phyloP scores from a whole-genome alignment of 306 rosid species.

The Corylus avellana region DNA sequence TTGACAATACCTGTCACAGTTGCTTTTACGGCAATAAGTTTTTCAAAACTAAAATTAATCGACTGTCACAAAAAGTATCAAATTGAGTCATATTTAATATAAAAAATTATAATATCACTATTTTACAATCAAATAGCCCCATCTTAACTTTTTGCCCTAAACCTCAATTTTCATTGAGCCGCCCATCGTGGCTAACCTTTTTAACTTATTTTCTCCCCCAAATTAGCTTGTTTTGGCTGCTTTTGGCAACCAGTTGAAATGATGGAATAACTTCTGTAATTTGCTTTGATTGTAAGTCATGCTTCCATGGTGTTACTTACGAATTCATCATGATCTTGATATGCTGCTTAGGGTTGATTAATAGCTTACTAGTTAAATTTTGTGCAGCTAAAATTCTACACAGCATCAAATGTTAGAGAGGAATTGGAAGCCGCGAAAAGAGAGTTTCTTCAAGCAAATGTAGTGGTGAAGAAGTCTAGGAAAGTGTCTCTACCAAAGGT shows the following conservation, averaged over 20 bases:
- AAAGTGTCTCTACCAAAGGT: slow-evolving; percentile 78
- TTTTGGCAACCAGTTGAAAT: background rate
- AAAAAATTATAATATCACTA: too few relatives aligned
- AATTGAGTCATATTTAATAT: too few relatives aligned
- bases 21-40: too few relatives aligned
- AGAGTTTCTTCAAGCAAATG: slow-evolving; percentile 77
- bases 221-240: background rate
- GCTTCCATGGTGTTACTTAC: background rate
- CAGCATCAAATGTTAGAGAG: slow-evolving; percentile 69
- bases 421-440: slow-evolving; percentile 69
- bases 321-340: background rate
- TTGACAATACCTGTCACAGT: too few relatives aligned
- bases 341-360: background rate
- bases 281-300: background rate
- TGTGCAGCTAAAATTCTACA: slow-evolving; percentile 79
- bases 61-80: too few relatives aligned
- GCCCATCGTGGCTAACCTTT: background rate
- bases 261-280: background rate
- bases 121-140: too few relatives aligned
- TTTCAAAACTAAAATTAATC: too few relatives aligned
- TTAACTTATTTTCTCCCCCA: background rate
- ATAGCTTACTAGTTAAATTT: slow-evolving; percentile 24
- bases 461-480: slow-evolving; percentile 71
- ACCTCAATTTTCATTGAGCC: too few relatives aligned
- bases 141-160: too few relatives aligned